Evolutionary conservation across 306 rosid species (phyloP).

Genomic region (Vigna reflexopilosa): DNA sequence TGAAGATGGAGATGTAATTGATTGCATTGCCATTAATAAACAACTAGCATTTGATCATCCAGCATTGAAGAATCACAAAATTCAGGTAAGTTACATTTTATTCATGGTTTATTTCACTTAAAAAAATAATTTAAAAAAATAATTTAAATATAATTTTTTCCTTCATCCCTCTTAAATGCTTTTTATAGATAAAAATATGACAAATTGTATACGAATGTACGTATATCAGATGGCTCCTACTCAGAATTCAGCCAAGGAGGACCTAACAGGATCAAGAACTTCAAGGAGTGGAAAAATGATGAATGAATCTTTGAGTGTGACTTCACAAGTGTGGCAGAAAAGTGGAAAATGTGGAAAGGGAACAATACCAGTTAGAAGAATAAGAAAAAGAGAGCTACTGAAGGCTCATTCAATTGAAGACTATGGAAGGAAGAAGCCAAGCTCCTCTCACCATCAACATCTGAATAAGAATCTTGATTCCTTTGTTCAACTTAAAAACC

Average conservation of each 20-base stretch:
- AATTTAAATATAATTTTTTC: too few relatives aligned
- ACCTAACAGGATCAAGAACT: conserved; percentile 23
- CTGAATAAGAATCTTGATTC: conserved; percentile 32
- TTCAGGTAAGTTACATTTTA: conserved; percentile 55
- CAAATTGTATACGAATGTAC: too few relatives aligned
- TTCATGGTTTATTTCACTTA: background rate
- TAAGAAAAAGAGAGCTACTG: conserved; percentile 48
- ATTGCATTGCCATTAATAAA: conserved; percentile 61
- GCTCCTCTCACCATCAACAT: conserved; percentile 24
- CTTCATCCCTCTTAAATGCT: too few relatives aligned
- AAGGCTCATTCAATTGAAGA: conserved; percentile 56
- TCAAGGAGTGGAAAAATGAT: conserved; percentile 26
- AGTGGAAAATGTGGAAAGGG: conserved; percentile 76
- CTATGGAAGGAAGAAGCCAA: conserved; percentile 67
- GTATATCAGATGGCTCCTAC: conserved; percentile 64
- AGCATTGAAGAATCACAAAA: conserved; percentile 61
- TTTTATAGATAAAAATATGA: background rate
- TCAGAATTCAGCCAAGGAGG: conserved; percentile 41
- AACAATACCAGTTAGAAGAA: conserved; percentile 71
- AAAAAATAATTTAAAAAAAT: too few relatives aligned
- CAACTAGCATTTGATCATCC: conserved; percentile 81
- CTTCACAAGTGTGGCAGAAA: conserved; percentile 68
- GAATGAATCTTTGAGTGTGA: conserved; percentile 39
- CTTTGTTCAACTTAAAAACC: conserved; percentile 43
- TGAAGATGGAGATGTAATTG: conserved; percentile 71